These are phyloP conservation scores for Paramarasmius palmivorus DNA, from an alignment of 1,284 basidiomycete species.

Conservation along the genomic window DNA sequence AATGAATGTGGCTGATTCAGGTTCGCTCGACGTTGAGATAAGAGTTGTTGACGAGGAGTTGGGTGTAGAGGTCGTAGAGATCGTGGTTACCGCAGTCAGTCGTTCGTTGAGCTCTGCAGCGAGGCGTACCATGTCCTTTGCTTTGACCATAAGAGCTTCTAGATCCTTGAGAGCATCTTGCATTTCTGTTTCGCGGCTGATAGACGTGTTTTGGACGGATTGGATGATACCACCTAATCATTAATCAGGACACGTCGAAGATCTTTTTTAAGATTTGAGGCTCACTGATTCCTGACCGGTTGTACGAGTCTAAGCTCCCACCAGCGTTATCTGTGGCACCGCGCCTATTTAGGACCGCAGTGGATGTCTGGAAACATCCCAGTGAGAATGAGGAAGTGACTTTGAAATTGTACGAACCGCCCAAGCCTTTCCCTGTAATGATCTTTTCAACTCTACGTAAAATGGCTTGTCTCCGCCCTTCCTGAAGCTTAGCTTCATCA, in stretches of 20 bases:
- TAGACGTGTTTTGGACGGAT: constrained; percentile 68
- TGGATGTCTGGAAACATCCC: constrained; percentile 18
- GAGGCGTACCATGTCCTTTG: constrained; percentile 89
- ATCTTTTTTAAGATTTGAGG: neutral
- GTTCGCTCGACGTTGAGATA: constrained; percentile 38
- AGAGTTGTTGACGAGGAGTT: constrained; percentile 16
- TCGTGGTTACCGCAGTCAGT: constrained; percentile 59
- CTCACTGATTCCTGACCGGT: constrained; percentile 9
- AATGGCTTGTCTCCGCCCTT: constrained; percentile 88
- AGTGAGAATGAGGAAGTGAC: no score
- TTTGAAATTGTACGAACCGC: constrained; percentile 57
- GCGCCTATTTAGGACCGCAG: constrained; percentile 7
- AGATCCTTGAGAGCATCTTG: constrained; percentile 84
- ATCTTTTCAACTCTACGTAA: constrained; percentile 79
- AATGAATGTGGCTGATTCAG: constrained; percentile 85
- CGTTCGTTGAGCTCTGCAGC: constrained; percentile 88
- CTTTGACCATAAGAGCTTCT: constrained; percentile 90
- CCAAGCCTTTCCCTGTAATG: constrained; percentile 83
- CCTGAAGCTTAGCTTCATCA: constrained; percentile 84
- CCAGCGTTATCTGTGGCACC: no score
- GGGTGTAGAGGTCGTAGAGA: constrained; percentile 22
- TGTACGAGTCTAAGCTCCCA: neutral
- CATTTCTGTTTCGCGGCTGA: constrained; percentile 68
- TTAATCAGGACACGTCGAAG: neutral
- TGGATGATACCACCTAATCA: constrained; percentile 76